These are phyloP conservation scores for Monosporascus sp. DNA, from an alignment of 2,329 filamentous ascomycete genomes.

Conservation along the genomic window DNA sequence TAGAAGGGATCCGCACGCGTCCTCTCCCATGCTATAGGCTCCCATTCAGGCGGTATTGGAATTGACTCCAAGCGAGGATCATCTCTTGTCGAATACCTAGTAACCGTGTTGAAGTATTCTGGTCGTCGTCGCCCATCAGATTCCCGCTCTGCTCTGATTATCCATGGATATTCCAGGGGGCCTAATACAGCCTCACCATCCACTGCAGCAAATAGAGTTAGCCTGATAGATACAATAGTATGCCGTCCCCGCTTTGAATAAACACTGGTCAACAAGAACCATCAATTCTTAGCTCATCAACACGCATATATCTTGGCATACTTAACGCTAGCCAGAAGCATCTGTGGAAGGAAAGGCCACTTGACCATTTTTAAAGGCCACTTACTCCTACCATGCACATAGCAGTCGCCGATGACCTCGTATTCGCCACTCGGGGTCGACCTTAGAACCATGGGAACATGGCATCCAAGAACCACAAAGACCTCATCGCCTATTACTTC, in stretches of 20 bases:
- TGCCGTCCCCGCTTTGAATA: no score
- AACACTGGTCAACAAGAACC: no score
- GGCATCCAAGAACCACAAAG: slow-evolving; percentile 11
- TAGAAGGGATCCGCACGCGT: slow-evolving; percentile 6
- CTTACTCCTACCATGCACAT: background rate
- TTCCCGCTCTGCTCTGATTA: background rate
- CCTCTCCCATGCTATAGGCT: slow-evolving; percentile 7
- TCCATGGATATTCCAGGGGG: slow-evolving; percentile 1
- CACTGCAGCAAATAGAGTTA: background rate
- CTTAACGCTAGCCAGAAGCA: slow-evolving; percentile 2
- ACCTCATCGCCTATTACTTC: slow-evolving; percentile 11
- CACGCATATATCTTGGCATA: no score
- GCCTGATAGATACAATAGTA: background rate
- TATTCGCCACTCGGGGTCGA: slow-evolving; percentile 5
- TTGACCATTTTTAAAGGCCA: background rate
- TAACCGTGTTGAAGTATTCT: slow-evolving; percentile 3
- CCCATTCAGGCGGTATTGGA: slow-evolving; percentile 10
- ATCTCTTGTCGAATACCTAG: background rate
- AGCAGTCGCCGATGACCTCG: slow-evolving; percentile 12
- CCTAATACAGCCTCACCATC: slow-evolving; percentile 14
- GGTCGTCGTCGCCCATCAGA: background rate
- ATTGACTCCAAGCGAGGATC: slow-evolving; percentile 10
- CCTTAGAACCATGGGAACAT: slow-evolving; percentile 10
- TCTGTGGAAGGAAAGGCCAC: background rate
- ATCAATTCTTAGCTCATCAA: no score